These are phyloP conservation scores for Omphalotus guepiniiformis DNA, from an alignment of 768 basidiomycete genomes.

Conservation along the genomic window DNA sequence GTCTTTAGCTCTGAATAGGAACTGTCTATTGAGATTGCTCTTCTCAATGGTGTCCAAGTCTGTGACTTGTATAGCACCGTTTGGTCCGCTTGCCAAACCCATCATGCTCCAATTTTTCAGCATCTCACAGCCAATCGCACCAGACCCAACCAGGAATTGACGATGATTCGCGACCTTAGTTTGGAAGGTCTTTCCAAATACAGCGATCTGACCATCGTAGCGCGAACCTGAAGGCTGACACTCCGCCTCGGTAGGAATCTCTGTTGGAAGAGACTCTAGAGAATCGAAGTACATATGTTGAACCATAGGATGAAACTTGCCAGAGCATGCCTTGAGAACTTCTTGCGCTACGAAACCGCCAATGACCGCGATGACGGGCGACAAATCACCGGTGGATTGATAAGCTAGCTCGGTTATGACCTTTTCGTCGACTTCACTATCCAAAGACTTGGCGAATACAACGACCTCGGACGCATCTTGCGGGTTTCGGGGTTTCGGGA, in stretches of 20 bases:
- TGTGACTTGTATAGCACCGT: constrained; percentile 86
- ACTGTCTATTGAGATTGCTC: constrained; percentile 96
- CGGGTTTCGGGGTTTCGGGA: constrained; percentile 80
- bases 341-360: constrained; percentile 99
- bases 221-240: constrained; percentile 77
- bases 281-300: constrained; percentile 98
- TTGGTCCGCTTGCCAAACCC: constrained; percentile 78
- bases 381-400: constrained; percentile 87
- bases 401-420: constrained; percentile 80
- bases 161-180: constrained; percentile 84
- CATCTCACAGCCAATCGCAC: constrained; percentile 99
- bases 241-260: constrained; percentile 75
- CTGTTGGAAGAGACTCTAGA: constrained; percentile 83
- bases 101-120: constrained; percentile 99
- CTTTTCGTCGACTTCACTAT: constrained; percentile 76
- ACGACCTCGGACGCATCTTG: constrained; percentile 76
- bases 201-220: constrained; percentile 93
- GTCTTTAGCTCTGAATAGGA: constrained; percentile 95
- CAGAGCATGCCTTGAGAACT: constrained; percentile 92
- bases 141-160: constrained; percentile 97
- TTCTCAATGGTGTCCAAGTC: constrained; percentile 99
- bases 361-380: constrained; percentile 88
- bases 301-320: constrained; percentile 96
- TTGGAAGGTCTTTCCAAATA: constrained; percentile 93
- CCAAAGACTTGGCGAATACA: constrained; percentile 71